Evolutionary conservation across 1,284 basidiomycete species (phyloP), one percentile per base, ranked within the genome.

Genomic region (Apiotrichum domesticum): DNA sequence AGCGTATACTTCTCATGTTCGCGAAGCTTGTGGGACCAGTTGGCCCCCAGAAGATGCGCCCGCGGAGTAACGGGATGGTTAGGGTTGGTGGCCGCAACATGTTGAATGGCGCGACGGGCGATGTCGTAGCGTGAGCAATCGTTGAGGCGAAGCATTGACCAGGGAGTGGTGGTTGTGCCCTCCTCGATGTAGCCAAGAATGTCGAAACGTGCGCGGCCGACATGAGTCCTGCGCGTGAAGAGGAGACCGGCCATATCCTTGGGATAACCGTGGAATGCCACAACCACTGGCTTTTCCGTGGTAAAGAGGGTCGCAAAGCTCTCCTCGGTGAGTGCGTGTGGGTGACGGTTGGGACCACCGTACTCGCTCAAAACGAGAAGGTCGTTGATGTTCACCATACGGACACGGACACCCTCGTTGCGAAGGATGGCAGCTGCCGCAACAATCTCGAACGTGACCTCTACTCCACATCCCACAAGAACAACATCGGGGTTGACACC

Each of bases 251-350:
- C 63, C 39, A 76, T 61, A 52, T 75, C 71, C 62, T 71, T 71
- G 47, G 71, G 72, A 62, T 67, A 72, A 2, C 89, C 87, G 72
- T 93, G 91, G 78, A 88, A 92, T 77, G 90, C 90, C 78, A 91
- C 82, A 67, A 88, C 81, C 46, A 92, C 77, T 0, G 83, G 82
- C 65, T 79, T 82, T 69, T 90, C 83, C 14, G 71, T 66, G 4
- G 88, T 89, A 77, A 92, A 90, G 33, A 91, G 79, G 29, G 80
- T 78, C 39, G 82, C 77, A 69, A 87, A 92, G 6, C 82, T 82
- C 1, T 80, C 80, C 46, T 83, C 79, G 60, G 74, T 80, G 49
- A 91, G 79, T 1, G 87, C 80, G 65, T 91, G 89, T n/a, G 65
- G 63, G 46, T 66, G 65, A n/a, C 52, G 51, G 15, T 61, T 51